Base-by-base conservation (phyloP, 768 basidiomycete genomes). In the Heimioporus sp. region DNA sequence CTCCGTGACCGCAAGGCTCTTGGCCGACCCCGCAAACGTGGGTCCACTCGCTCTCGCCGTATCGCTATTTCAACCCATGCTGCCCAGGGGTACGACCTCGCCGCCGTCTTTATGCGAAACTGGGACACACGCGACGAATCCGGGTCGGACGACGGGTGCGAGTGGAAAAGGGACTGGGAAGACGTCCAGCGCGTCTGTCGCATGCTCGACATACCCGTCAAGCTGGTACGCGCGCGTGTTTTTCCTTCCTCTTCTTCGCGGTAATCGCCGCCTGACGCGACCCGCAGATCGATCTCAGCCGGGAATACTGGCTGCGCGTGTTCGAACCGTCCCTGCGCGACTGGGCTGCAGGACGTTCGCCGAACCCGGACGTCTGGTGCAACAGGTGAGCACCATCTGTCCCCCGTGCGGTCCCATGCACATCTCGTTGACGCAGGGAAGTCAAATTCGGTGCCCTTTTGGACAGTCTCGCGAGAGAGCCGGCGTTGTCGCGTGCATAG, bases 151-250 rank as follows among this genome's bases (percentile, higher is more conserved):
- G 76, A 74, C n/a, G 88, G 90, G 4, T 98, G 95, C 60, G 91
- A 94, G 67, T 98, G 95, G 95, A 87, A 98, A 70, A 87, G 84
- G 53, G 95, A 98, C 61, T 97, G 90, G 89, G 82, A 87, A 54
- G 92, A 96, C 65, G 95, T 97, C 2, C 86, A 86, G 60, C 72
- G 75, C 16, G 90, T 97, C 12, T 93, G 92, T 64, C 79, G 72
- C 46, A 73, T 80, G 59, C 77, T 87, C 20, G 89, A 80, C 51
- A 80, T 93, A 35, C 84, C 89, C n/a, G 85, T 83, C 58, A 70
- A 76, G 59, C 76, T 93, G 80, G 92, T 92, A 20, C 35, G 55
- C 17, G 8, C 34, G 13, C 17, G 17, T 36, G n/a, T n/a, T n/a
- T n/a, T n/a, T n/a, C n/a, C n/a, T n/a, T n/a, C n/a, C n/a, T n/a